Conservation (phyloP, 2,329 filamentous ascomycete genomes). For the Trichoderma simmonsii region DNA sequence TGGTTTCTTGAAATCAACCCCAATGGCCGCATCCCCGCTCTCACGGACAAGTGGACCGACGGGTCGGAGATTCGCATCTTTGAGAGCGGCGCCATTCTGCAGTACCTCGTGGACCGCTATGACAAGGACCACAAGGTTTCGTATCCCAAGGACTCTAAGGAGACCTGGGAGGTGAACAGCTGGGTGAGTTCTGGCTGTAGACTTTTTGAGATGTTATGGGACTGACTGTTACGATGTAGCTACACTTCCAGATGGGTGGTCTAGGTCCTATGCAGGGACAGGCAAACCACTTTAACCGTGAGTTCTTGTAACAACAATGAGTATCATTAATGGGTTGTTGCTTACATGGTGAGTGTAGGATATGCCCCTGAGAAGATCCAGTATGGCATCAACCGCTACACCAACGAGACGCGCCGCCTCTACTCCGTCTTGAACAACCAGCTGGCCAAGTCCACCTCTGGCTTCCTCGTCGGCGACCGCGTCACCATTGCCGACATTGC, state of each 20-base stretch:
- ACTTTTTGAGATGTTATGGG: background rate
- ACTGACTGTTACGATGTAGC: slow-evolving; percentile 29
- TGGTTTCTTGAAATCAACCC: slow-evolving; percentile 93
- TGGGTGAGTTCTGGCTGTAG: slow-evolving; percentile 53
- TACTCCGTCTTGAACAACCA: slow-evolving; percentile 75
- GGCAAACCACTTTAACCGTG: slow-evolving; percentile 75
- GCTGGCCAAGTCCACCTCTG: slow-evolving; percentile 54
- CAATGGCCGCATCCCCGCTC: slow-evolving; percentile 84
- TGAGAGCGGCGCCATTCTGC: slow-evolving; percentile 78
- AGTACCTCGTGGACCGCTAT: slow-evolving; percentile 80
- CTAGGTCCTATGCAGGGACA: slow-evolving; percentile 79
- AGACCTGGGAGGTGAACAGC: slow-evolving; percentile 76
- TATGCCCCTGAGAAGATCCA: slow-evolving; percentile 80
- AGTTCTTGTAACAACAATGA: background rate
- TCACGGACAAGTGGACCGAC: slow-evolving; percentile 75
- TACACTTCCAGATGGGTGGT: slow-evolving; percentile 75
- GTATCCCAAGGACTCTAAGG: slow-evolving; percentile 67
- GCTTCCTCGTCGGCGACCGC: slow-evolving; percentile 64
- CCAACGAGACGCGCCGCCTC: slow-evolving; percentile 78
- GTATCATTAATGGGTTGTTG: background rate
- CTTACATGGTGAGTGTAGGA: slow-evolving; percentile 32
- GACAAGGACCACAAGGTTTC: slow-evolving; percentile 80
- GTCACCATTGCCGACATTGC: slow-evolving; percentile 76
- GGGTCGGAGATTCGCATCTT: slow-evolving; percentile 73
- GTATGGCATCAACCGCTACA: slow-evolving; percentile 79